phyloP scores from a whole-genome alignment of 306 rosid genomes.

The Aeschynomene evenia region DNA sequence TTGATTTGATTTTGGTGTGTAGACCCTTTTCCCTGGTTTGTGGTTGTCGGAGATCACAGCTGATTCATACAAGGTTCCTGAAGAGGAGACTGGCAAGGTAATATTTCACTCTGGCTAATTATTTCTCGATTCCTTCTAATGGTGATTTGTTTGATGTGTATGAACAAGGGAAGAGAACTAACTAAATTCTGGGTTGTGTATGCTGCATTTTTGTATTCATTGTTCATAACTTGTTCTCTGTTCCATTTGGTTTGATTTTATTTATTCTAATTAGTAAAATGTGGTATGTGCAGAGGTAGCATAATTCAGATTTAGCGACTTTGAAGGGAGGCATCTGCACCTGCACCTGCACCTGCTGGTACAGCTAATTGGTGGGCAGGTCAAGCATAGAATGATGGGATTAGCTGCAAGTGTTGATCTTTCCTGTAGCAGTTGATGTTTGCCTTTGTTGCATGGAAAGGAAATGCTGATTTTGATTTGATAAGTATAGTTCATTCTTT shows the following conservation, averaged over 20 bases:
- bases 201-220: background rate
- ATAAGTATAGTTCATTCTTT: constrained; percentile 47
- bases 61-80: constrained; percentile 64
- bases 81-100: constrained; percentile 68
- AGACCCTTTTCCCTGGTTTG: constrained; percentile 71
- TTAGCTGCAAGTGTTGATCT: background rate
- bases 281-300: constrained; percentile 50
- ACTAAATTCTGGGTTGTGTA: background rate
- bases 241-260: background rate
- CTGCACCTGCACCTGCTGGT: too few species aligned
- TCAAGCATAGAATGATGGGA: background rate
- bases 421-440: constrained; percentile 30
- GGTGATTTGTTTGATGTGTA: background rate
- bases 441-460: constrained; percentile 38
- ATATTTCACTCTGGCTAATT: background rate
- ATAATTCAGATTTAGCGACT: constrained; percentile 24
- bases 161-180: background rate
- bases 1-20: constrained; percentile 5
- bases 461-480: constrained; percentile 43
- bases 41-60: constrained; percentile 69
- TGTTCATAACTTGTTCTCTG: background rate
- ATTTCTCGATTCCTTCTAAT: background rate
- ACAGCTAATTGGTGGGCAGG: constrained; percentile 2
- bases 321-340: too few species aligned
- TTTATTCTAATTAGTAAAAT: too few species aligned